Evolutionary conservation across 306 rosid species (phyloP), one percentile per base, ranked within the genome.

Genomic region (Medicago lupulina): DNA sequence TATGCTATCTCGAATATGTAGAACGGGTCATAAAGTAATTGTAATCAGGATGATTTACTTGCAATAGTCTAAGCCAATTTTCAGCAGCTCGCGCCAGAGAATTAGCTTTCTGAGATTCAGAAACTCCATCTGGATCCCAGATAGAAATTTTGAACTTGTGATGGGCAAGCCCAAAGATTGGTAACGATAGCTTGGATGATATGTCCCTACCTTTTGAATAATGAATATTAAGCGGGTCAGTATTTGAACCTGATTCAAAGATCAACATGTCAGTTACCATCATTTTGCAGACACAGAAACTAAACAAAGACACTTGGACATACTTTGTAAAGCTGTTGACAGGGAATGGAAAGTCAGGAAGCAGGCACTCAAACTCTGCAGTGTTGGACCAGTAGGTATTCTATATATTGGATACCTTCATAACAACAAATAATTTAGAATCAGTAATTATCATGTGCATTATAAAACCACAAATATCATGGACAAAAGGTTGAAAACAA

Each of bases 371-470:
- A 91, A 76, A 73, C 87, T 93, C 83, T 93, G 89, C 73, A 93
- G 82, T 5, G 98, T 93, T 9, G 89, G 98, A 84, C 98, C 98
- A 4, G 93, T 91, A 67, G 98, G 98, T 83, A 93, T 91, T 87
- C 98, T 84, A 73, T 93, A 93, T 77, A 93, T 93, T 4, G 98
- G 98, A 86, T 93, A 93, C 98, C 98, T 93, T 79, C 57, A 81
- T 28, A 18, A 9, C 71, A 81, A 25, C 64, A 62, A 70, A 12
- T 44, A 23, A 9, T 71, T 72, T 85, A 10, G 55, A 75, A 80
- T 44, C 67, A 78, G 61, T 21, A 76, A 17, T 66, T 43, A 59
- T 53, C 1, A 12, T 15, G 44, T 57, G 47, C 23, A 70, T 41
- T 46, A 67, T 68, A 70, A 80, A 80, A 31, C 4, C 53, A 36